phyloP scores from a whole-genome alignment of 1,284 basidiomycete species.

The Naganishia sp. region DNA sequence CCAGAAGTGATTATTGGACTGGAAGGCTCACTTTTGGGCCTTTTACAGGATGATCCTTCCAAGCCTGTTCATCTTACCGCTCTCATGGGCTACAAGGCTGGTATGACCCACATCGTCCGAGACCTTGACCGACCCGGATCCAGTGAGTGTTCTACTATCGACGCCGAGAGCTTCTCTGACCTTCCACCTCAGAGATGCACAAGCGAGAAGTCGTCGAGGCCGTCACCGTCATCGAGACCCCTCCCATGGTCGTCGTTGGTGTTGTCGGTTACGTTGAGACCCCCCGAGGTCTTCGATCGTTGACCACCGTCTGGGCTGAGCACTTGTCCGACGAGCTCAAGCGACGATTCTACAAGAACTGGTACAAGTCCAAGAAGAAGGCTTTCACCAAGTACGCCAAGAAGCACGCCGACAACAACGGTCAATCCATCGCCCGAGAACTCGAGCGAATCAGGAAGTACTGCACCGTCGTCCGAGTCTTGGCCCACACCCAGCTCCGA shows the following conservation, averaged over 20 bases:
- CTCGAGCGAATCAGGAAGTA: conserved; percentile 99
- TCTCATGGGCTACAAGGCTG: conserved; percentile 99
- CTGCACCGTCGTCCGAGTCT: conserved; percentile 98
- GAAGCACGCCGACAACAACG: conserved; percentile 95
- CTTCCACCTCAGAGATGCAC: conserved; percentile 79
- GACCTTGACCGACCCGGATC: conserved; percentile 99
- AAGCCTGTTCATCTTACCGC: conserved; percentile 99
- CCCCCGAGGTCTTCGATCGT: conserved; percentile 91
- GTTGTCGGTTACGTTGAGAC: conserved; percentile 99
- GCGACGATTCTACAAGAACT: conserved; percentile 99
- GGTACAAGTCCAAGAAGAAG: conserved; percentile 99
- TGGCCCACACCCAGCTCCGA: conserved; percentile 97
- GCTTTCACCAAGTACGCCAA: conserved; percentile 96
- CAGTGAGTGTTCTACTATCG: conserved; percentile 62
- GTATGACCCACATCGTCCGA: conserved; percentile 99
- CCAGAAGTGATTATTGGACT: conserved; percentile 31
- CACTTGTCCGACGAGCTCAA: conserved; percentile 81
- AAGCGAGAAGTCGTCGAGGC: conserved; percentile 99
- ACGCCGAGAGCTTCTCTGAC: conserved; percentile 60
- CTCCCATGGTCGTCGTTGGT: conserved; percentile 95
- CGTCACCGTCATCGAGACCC: conserved; percentile 93
- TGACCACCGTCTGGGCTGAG: conserved; percentile 68
- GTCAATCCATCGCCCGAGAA: conserved; percentile 90
- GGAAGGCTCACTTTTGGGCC: conserved; percentile 29
- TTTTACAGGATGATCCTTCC: conserved; percentile 90